phyloP scores from a whole-genome alignment of 2,329 filamentous ascomycete genomes.

The Colletotrichum falcatum region DNA sequence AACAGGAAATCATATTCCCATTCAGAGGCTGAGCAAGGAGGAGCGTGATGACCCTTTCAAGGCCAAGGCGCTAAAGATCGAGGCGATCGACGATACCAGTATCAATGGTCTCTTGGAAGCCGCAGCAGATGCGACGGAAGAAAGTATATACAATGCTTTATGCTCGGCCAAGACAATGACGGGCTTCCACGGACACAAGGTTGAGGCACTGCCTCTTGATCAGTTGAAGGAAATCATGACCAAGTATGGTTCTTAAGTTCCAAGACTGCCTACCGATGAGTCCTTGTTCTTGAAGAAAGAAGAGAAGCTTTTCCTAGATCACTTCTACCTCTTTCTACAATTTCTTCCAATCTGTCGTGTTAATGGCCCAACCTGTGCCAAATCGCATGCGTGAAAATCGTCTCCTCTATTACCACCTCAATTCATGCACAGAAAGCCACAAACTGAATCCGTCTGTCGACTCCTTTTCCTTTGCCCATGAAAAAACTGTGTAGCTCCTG shows the following conservation, averaged over 20 bases:
- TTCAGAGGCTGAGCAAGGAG: constrained; percentile 53
- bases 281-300: background rate
- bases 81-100: constrained; percentile 67
- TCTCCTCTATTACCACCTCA: background rate
- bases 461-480: constrained; percentile 9
- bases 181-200: constrained; percentile 61
- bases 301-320: too few relatives aligned
- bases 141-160: constrained; percentile 74
- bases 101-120: constrained; percentile 73
- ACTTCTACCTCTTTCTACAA: too few relatives aligned
- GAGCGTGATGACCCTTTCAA: constrained; percentile 53
- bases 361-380: background rate
- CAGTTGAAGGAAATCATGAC: constrained; percentile 60
- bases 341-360: background rate
- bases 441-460: background rate
- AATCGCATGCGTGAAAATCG: background rate
- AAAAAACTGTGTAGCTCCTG: constrained; percentile 1
- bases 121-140: constrained; percentile 71
- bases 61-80: constrained; percentile 52
- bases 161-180: constrained; percentile 71
- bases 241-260: constrained; percentile 45
- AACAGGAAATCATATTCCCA: constrained; percentile 65
- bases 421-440: background rate
- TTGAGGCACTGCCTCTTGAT: constrained; percentile 63
- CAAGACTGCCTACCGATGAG: background rate